These are phyloP conservation scores for Tremella yokohamensis DNA, from an alignment of 768 basidiomycete species.

Conservation along the genomic window DNA sequence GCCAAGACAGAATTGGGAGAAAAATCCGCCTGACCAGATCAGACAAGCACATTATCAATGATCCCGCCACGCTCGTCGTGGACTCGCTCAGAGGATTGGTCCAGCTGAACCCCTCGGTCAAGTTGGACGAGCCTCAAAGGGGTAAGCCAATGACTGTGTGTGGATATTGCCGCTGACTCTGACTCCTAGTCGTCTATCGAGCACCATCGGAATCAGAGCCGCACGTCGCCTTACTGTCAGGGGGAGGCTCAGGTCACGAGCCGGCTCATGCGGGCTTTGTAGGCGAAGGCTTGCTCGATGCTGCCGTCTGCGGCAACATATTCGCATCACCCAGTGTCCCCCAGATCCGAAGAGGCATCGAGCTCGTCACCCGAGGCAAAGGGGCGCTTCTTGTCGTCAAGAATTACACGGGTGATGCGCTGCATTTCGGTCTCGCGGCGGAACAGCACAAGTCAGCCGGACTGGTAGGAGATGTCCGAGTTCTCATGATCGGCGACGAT, in stretches of 20 bases:
- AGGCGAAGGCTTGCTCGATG: slow-evolving; percentile 76
- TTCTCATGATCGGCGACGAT: slow-evolving; percentile 53
- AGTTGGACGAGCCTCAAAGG: slow-evolving; percentile 68
- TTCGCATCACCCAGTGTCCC: slow-evolving; percentile 86
- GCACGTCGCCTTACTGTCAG: slow-evolving; percentile 61
- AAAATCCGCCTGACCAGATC: background rate
- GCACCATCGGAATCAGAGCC: background rate
- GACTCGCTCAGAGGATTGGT: slow-evolving; percentile 61
- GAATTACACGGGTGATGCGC: slow-evolving; percentile 52
- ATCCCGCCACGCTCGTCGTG: slow-evolving; percentile 65
- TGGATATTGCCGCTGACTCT: background rate
- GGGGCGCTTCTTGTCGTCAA: slow-evolving; percentile 47
- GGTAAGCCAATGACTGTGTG: slow-evolving; percentile 54
- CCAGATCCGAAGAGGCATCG: slow-evolving; percentile 77
- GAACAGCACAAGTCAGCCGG: slow-evolving; percentile 46
- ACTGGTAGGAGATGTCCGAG: slow-evolving; percentile 40
- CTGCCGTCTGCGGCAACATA: slow-evolving; percentile 80
- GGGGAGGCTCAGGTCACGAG: slow-evolving; percentile 65
- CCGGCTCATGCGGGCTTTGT: slow-evolving; percentile 86
- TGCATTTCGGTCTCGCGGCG: slow-evolving; percentile 53
- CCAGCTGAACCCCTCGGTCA: slow-evolving; percentile 64
- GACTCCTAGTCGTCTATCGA: slow-evolving; percentile 16
- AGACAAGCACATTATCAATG: slow-evolving; percentile 75
- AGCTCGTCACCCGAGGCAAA: slow-evolving; percentile 56
- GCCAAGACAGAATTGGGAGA: background rate